Percentiles rank a stretch among this genome's conserved stretches.
phyloP scores from a whole-genome alignment of 768 basidiomycete species.

The Naganishia vishniacii region DNA sequence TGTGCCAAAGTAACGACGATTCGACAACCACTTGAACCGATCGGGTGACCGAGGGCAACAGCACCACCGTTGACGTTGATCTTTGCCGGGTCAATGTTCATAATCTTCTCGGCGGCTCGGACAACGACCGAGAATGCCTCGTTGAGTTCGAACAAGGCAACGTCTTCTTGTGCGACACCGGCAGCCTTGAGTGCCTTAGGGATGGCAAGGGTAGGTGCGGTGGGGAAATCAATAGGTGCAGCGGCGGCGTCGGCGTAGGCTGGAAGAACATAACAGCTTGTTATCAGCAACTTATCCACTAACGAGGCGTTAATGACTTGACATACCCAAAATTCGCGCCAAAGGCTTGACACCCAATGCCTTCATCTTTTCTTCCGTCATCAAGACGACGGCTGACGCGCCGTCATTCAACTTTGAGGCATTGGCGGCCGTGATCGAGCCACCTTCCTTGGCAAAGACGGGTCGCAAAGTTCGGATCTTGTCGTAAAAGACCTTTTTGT shows the following conservation, averaged over 20 bases:
- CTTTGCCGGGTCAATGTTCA: slow-evolving; percentile 76
- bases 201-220: slow-evolving; percentile 84
- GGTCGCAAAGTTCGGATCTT: slow-evolving; percentile 84
- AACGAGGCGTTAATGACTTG: not conserved
- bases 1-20: slow-evolving; percentile 91
- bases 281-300: not conserved
- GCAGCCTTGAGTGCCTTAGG: slow-evolving; percentile 83
- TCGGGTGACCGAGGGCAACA: slow-evolving; percentile 82
- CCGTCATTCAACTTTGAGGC: slow-evolving; percentile 92
- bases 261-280: slow-evolving; percentile 45
- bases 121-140: slow-evolving; percentile 73
- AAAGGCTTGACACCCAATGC: slow-evolving; percentile 85
- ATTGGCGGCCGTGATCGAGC: slow-evolving; percentile 92
- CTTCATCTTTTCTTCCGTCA: slow-evolving; percentile 85
- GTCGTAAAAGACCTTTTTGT: slow-evolving; percentile 90
- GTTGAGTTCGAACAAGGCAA: slow-evolving; percentile 89
- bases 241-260: slow-evolving; percentile 96
- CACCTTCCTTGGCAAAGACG: slow-evolving; percentile 73
- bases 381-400: slow-evolving; percentile 88
- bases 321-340: slow-evolving; percentile 89
- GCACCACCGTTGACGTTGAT: slow-evolving; percentile 84
- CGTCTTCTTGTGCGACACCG: slow-evolving; percentile 72
- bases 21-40: slow-evolving; percentile 90
- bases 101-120: slow-evolving; percentile 69
- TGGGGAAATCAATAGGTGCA: slow-evolving; percentile 94